These are phyloP conservation scores for Talaromyces stipitatus DNA, from an alignment of 495 filamentous ascomycete genomes.

Conservation along the genomic window DNA sequence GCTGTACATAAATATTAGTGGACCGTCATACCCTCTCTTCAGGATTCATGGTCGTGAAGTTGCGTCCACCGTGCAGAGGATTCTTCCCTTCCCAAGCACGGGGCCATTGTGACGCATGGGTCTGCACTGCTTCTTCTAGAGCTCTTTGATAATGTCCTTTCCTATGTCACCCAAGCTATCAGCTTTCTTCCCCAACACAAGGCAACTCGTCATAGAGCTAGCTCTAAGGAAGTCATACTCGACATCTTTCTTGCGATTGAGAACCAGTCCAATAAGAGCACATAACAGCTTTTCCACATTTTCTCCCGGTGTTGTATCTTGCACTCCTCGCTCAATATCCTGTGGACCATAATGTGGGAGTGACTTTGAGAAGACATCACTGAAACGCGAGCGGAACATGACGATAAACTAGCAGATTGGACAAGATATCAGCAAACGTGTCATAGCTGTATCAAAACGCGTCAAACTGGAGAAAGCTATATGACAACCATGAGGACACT, in stretches of 20 bases:
- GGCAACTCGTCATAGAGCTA: neutral
- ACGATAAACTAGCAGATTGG: constrained; percentile 75
- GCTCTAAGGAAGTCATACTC: constrained; percentile 56
- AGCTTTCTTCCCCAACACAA: neutral
- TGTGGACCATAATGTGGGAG: constrained; percentile 85
- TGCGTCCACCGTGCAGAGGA: constrained; percentile 69
- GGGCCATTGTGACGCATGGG: constrained; percentile 85
- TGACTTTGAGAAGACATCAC: constrained; percentile 78
- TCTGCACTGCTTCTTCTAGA: constrained; percentile 83
- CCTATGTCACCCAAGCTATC: constrained; percentile 28
- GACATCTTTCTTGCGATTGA: constrained; percentile 96
- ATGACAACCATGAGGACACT: constrained; percentile 25
- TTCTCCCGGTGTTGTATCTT: constrained; percentile 68
- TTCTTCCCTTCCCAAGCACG: constrained; percentile 78
- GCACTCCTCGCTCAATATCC: constrained; percentile 83
- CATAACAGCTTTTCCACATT: constrained; percentile 83
- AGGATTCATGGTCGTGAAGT: constrained; percentile 71
- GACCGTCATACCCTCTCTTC: constrained; percentile 63
- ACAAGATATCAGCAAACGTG: constrained; percentile 29
- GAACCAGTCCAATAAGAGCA: constrained; percentile 74
- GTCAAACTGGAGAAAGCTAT: constrained; percentile 28
- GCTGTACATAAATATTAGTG: neutral
- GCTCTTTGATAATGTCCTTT: constrained; percentile 85
- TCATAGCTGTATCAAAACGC: constrained; percentile 20
- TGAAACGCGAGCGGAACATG: constrained; percentile 93